Evolutionary conservation across 768 basidiomycete genomes (phyloP).

Genomic region (Auriscalpium orientale): DNA sequence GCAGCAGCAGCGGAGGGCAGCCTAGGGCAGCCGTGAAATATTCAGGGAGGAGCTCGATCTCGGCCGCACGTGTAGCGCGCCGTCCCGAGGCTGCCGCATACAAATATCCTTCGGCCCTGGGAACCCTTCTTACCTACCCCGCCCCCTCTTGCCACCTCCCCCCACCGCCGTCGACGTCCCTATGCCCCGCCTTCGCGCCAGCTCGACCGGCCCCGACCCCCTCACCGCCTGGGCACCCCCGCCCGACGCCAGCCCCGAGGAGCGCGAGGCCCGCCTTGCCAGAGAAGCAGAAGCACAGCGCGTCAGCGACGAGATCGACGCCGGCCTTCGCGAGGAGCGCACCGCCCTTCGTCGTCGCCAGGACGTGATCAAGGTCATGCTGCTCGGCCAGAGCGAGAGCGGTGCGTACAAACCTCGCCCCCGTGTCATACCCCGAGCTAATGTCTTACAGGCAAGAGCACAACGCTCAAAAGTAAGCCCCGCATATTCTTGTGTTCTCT

Average conservation of each 20-base stretch:
- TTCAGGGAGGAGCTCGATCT: too few species aligned
- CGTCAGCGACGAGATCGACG: constrained; percentile 43
- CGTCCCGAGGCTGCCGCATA: too few species aligned
- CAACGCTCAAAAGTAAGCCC: constrained; percentile 31
- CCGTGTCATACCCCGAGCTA: background rate
- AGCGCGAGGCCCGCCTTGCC: constrained; percentile 34
- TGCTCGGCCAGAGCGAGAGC: constrained; percentile 31
- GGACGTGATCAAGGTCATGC: constrained; percentile 29
- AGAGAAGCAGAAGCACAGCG: constrained; percentile 48
- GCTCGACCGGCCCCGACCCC: constrained; percentile 40
- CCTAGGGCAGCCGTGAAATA: too few species aligned
- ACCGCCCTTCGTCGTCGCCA: constrained; percentile 30
- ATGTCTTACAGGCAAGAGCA: constrained; percentile 27
- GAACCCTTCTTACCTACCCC: too few species aligned
- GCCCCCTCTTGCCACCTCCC: too few species aligned
- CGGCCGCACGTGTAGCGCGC: too few species aligned
- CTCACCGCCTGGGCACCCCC: constrained; percentile 51
- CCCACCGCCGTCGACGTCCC: background rate
- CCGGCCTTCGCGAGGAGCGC: constrained; percentile 24
- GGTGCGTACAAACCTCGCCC: constrained; percentile 16
- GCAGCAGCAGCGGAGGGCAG: too few species aligned
- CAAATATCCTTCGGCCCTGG: too few species aligned
- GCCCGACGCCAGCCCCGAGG: constrained; percentile 40
- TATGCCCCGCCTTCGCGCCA: background rate
- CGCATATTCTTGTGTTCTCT: background rate